These are phyloP conservation scores for Blastobotrys elegans DNA, from an alignment of 1,139 yeast species.

Conservation along the genomic window DNA sequence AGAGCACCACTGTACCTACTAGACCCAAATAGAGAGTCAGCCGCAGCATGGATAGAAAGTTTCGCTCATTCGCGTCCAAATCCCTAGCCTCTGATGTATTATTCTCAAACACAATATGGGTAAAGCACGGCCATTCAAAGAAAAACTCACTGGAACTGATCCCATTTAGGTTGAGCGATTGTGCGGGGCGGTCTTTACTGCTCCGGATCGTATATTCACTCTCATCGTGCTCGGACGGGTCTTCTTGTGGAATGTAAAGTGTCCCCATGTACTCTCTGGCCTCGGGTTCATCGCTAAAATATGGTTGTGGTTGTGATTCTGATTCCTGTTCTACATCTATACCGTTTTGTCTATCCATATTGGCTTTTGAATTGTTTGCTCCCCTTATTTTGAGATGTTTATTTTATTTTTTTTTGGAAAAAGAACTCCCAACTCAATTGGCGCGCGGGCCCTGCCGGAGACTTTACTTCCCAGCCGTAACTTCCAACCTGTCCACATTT, in stretches of 20 bases:
- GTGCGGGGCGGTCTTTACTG: constrained; percentile 11
- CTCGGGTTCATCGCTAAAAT: neutral
- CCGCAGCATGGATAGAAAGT: constrained; percentile 29
- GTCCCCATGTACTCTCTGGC: neutral
- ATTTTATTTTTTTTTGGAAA: no score
- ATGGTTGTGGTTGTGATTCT: neutral
- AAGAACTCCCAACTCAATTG: no score
- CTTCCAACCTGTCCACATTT: constrained; percentile 9
- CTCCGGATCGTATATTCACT: neutral
- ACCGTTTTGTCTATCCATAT: neutral
- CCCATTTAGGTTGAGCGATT: constrained; percentile 10
- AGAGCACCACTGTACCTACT: constrained; percentile 29
- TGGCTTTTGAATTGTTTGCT: neutral
- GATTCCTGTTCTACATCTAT: neutral
- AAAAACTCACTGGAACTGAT: constrained; percentile 12
- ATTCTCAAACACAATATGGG: constrained; percentile 26
- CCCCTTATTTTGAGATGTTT: neutral
- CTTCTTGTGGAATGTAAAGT: neutral
- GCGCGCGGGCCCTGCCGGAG: no score
- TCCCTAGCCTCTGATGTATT: constrained; percentile 35
- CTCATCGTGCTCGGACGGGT: constrained; percentile 5
- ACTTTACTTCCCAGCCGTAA: no score
- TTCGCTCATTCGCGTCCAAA: constrained; percentile 34
- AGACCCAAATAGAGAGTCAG: constrained; percentile 27
- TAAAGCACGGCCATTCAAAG: constrained; percentile 3